A percentile compares a stretch with the other conserved stretches of the same genome.
phyloP scores from a whole-genome alignment of 768 basidiomycete genomes.

The Lactarius psammicola region DNA sequence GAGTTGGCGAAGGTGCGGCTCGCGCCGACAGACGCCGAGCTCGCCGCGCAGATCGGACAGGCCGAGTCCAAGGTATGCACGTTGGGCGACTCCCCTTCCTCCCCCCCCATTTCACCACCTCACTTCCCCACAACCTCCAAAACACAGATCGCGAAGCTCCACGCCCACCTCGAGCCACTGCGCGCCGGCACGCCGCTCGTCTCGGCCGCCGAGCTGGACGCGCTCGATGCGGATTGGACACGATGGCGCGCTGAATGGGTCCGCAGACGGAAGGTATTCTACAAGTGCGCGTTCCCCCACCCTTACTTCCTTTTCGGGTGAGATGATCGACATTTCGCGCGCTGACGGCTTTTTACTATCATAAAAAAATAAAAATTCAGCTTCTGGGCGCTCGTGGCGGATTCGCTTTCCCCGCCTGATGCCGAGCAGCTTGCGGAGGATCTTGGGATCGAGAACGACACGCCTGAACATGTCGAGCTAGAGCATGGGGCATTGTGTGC shows the following conservation, averaged over 20 bases:
- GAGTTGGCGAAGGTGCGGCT: conserved; percentile 64
- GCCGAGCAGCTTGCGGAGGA: conserved; percentile 66
- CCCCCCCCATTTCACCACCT: conserved; percentile 4
- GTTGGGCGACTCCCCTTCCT: conserved; percentile 21
- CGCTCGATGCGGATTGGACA: conserved; percentile 70
- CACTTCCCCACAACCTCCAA: not conserved
- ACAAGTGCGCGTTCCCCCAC: conserved; percentile 50
- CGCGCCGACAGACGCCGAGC: conserved; percentile 67
- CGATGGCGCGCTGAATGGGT: conserved; percentile 84
- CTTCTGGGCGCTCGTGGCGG: conserved; percentile 71
- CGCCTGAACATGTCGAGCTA: conserved; percentile 62
- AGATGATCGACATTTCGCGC: not conserved
- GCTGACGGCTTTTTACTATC: too few species aligned
- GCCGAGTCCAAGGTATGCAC: conserved; percentile 51
- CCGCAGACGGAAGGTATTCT: conserved; percentile 71
- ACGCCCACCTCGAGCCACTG: conserved; percentile 57
- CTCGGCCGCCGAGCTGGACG: conserved; percentile 65
- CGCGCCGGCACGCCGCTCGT: conserved; percentile 65
- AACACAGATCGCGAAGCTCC: conserved; percentile 49
- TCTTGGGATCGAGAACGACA: conserved; percentile 78
- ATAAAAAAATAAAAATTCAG: conserved; percentile 40
- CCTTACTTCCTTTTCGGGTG: not conserved
- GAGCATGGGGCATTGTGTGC: conserved; percentile 62
- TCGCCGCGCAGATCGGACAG: conserved; percentile 54
- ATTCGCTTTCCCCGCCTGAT: conserved; percentile 65